A percentile compares a stretch with the other conserved stretches of the same genome.
phyloP scores from a whole-genome alignment of 75 land plant genomes.

The Pinus taeda region DNA sequence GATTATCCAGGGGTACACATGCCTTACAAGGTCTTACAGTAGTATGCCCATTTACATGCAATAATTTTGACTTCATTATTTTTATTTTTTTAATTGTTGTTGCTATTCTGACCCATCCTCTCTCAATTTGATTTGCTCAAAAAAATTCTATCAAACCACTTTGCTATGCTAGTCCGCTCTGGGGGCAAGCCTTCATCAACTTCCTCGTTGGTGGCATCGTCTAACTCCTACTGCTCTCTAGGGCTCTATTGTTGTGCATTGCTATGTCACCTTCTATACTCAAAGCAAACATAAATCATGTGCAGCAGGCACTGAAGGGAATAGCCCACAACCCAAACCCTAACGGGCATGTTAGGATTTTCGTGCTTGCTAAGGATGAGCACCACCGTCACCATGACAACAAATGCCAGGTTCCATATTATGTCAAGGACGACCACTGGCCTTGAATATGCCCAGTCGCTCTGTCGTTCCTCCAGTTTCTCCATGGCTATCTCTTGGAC shows the following conservation, averaged over 20 bases:
- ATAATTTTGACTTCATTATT: too few relatives aligned
- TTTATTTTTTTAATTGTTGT: too few relatives aligned
- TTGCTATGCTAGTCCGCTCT: constrained; percentile 6
- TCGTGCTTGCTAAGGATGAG: constrained; percentile 32
- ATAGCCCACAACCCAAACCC: constrained; percentile 80
- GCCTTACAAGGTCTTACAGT: too few relatives aligned
- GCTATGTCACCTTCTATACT: constrained; percentile 58
- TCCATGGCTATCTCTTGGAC: constrained; percentile 69
- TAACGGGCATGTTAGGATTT: constrained; percentile 43
- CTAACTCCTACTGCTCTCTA: not conserved
- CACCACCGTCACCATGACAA: constrained; percentile 37
- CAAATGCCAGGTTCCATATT: constrained; percentile 56
- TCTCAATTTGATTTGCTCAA: too few relatives aligned
- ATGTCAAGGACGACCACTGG: constrained; percentile 68
- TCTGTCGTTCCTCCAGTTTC: constrained; percentile 74
- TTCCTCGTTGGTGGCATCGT: constrained; percentile 6
- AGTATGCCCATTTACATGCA: too few relatives aligned
- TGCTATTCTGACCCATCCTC: too few relatives aligned
- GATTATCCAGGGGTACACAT: too few relatives aligned
- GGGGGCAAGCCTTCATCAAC: not conserved
- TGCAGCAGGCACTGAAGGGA: constrained; percentile 79
- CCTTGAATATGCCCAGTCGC: constrained; percentile 77
- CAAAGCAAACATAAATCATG: constrained; percentile 79
- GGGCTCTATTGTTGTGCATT: constrained; percentile 5
- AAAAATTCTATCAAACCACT: too few relatives aligned